These are phyloP conservation scores for Pythium aquatile DNA, from an alignment of 352 stramenopile genomes.

Conservation along the genomic window DNA sequence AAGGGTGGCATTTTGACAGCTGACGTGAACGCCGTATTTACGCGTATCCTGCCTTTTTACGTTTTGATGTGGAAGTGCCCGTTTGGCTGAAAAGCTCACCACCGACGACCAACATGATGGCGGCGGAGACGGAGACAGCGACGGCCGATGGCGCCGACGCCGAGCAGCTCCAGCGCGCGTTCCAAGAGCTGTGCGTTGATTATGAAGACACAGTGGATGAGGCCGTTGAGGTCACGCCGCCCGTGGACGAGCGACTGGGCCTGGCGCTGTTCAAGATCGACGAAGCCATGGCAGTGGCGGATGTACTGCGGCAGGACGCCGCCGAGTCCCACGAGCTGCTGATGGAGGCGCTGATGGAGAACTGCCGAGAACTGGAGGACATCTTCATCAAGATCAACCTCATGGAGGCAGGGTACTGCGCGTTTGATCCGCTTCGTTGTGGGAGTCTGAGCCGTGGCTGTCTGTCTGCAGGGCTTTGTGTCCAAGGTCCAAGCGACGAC, in stretches of 20 bases:
- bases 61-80: conserved; percentile 23
- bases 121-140: background rate
- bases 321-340: conserved; percentile 46
- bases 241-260: conserved; percentile 66
- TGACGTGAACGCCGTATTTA: conserved; percentile 2
- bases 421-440: conserved; percentile 2
- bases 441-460: background rate
- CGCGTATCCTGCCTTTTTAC: background rate
- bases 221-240: conserved; percentile 46
- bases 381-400: conserved; percentile 77
- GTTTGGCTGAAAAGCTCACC: background rate
- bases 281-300: conserved; percentile 53
- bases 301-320: conserved; percentile 51
- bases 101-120: conserved; percentile 15
- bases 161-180: conserved; percentile 43
- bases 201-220: conserved; percentile 79
- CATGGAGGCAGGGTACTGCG: conserved; percentile 38
- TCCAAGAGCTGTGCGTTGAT: conserved; percentile 53
- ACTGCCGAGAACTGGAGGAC: conserved; percentile 74
- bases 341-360: conserved; percentile 54
- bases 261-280: conserved; percentile 84
- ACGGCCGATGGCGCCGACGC: conserved; percentile 1
- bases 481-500: conserved; percentile 51
- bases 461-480: conserved; percentile 51
- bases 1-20: background rate